Base-by-base conservation (phyloP, 352 stramenopile species). In the Halophytophthora batemanensis region DNA sequence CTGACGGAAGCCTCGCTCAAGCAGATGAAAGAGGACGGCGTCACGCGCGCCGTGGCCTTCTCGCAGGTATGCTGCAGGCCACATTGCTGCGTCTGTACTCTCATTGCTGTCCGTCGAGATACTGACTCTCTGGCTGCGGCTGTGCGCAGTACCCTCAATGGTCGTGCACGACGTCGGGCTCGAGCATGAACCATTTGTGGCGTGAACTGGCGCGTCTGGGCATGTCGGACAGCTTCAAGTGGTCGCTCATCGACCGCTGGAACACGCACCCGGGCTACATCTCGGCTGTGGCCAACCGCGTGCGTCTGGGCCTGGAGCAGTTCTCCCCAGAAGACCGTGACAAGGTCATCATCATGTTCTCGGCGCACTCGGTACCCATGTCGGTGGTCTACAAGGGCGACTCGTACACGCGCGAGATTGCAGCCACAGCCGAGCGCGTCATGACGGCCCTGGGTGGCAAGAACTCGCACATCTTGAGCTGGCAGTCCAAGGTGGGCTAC, bases 401-500 rank as follows among this genome's bases (percentile, higher is more conserved):
- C 53, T 72, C 84, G 61, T 96, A 96, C 69, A 81, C 82, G 36
- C 89, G 87, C 38, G 82, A 93, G 66, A 91, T 93, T 42, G 69
- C 80, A 28, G 81, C 82, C 5, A 91, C 82, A 12, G 69, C 65
- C 0, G 74, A 93, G 44, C 77, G 59, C 43, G 79, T 93, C 39
- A 90, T 93, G 80, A 73, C 83, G 34, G 39, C 83, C 33, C 63
- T 91, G 17, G 68, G 70, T 12, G 35, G 79, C 28, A 72, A 73
- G 42, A 96, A 95, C 52, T 62, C 67, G 51, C 82, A 97, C 61
- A 89, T 95, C 50, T 69, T 98, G 1, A 96, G 86, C 64, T 99
- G 98, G 82, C 97, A 99, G 77, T 98, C 86, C 44, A 94, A 98
- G 55, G 97, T 99, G 13, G 97, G 97, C 17, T 98, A 97, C 45